Conservation (phyloP, 495 filamentous ascomycete genomes). For the Neurospora sp. region DNA sequence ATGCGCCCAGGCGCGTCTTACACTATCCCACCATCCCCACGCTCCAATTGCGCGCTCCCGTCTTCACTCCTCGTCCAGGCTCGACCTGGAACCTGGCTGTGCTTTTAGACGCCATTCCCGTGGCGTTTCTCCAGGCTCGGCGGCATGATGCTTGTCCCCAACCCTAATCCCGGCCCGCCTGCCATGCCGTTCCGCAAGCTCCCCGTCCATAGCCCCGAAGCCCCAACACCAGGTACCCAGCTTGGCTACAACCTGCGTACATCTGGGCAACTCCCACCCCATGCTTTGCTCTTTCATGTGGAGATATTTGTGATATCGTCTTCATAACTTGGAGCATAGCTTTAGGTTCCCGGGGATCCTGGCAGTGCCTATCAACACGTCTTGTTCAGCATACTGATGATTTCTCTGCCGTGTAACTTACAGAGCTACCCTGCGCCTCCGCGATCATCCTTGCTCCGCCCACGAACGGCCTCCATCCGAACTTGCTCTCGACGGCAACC, state of each 20-base stretch:
- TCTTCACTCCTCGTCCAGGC: background rate
- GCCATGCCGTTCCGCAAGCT: background rate
- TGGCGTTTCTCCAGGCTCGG: background rate
- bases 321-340: background rate
- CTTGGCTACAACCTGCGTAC: background rate
- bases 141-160: background rate
- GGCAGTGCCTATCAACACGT: background rate
- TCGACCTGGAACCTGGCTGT: background rate
- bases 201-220: background rate
- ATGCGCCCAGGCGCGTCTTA: background rate
- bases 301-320: background rate
- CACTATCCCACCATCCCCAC: background rate
- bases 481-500: background rate
- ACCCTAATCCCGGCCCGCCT: background rate
- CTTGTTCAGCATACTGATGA: slow-evolving; percentile 4
- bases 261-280: background rate
- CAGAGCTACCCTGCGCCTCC: background rate
- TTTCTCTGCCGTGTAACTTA: slow-evolving; percentile 15
- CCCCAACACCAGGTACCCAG: background rate
- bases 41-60: background rate
- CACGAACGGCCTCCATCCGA: slow-evolving; percentile 6
- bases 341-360: background rate
- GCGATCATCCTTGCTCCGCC: slow-evolving; percentile 10
- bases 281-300: background rate
- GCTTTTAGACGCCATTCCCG: background rate